Base-by-base conservation (phyloP, 179 eudicot genomes). In the Silene coronaria region DNA sequence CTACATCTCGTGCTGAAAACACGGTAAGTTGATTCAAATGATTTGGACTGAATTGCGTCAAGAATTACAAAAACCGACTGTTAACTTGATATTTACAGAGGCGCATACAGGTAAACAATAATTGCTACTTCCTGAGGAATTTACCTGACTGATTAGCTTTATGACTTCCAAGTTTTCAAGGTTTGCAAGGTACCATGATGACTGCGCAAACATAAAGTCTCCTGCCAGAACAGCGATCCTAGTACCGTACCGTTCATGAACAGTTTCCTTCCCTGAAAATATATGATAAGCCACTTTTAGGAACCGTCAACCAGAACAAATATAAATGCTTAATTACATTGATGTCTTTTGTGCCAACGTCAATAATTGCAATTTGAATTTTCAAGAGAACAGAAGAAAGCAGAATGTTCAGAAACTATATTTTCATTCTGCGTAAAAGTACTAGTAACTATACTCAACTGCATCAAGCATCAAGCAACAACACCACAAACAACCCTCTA, bases 151-250 rank as follows among this genome's bases (percentile, higher is more conserved):
- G 80, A 93, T 91, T 66, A 93, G 97, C 89, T 93, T 91, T 75
- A 93, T 91, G 79, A 93, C 96, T 82, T 89, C 92, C 68, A 94
- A 81, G 75, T 92, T 94, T 84, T 94, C 97, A 30, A 94, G 98
- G 76, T 94, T 94, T 28, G 98, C 98, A 23, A 94, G 91, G 84
- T 89, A 92, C 98, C 97, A 94, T 70, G 98, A 91, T 22, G 98
- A 90, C 64, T 92, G 98, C 9, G 98, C 98, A 82, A 94, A 94
- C 98, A 94, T 91, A 83, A 94, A 94, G 81, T 94, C 98, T 22
- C 98, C 97, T 28, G 98, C 97, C 28, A 94, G 84, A 26, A 94
- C 96, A 74, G 98, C 98, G 60, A 94, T 88, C 81, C 97, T 86
- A 26, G 98, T 90, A 19, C 98, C 98, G 84, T 84, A 94, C 23